Conservation (phyloP, 1,284 basidiomycete species). For the Malassezia dermatis region DNA sequence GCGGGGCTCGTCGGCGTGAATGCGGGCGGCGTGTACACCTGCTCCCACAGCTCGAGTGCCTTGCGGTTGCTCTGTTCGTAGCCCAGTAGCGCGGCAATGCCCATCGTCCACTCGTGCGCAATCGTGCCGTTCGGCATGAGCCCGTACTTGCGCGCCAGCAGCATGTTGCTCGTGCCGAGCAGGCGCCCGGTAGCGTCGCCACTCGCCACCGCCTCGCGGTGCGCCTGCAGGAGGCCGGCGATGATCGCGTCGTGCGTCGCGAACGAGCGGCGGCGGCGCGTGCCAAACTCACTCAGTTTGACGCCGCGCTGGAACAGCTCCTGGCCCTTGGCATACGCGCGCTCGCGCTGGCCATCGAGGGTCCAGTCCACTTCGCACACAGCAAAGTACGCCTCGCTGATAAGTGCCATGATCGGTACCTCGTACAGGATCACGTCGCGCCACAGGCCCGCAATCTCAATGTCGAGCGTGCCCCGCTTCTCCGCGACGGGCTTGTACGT, state of each 20-base stretch:
- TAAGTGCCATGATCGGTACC: slow-evolving; percentile 80
- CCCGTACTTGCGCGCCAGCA: slow-evolving; percentile 31
- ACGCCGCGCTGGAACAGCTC: slow-evolving; percentile 62
- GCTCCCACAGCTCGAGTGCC: slow-evolving; percentile 40
- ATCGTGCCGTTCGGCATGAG: slow-evolving; percentile 40
- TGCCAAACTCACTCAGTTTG: slow-evolving; percentile 82
- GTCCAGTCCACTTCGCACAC: slow-evolving; percentile 70
- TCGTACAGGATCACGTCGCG: slow-evolving; percentile 87
- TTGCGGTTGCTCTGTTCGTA: slow-evolving; percentile 33
- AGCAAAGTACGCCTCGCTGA: slow-evolving; percentile 66
- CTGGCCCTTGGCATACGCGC: slow-evolving; percentile 63
- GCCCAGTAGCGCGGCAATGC: slow-evolving; percentile 33
- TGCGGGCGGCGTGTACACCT: slow-evolving; percentile 39
- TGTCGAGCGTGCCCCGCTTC: slow-evolving; percentile 59
- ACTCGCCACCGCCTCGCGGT: neutral
- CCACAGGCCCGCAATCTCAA: slow-evolving; percentile 71
- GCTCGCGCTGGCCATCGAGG: slow-evolving; percentile 59
- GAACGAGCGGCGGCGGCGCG: slow-evolving; percentile 72
- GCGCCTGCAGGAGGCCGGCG: slow-evolving; percentile 59
- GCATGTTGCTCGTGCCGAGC: slow-evolving; percentile 51
- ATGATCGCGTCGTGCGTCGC: slow-evolving; percentile 70
- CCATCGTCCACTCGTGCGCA: slow-evolving; percentile 48
- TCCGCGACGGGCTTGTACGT: slow-evolving; percentile 53
- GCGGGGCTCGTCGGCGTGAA: slow-evolving; percentile 29
- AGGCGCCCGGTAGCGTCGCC: slow-evolving; percentile 53